Evolutionary conservation across 805 yeast genomes (phyloP), one percentile per base, ranked within the genome.

Genomic region (Brettanomyces naardenensis): DNA sequence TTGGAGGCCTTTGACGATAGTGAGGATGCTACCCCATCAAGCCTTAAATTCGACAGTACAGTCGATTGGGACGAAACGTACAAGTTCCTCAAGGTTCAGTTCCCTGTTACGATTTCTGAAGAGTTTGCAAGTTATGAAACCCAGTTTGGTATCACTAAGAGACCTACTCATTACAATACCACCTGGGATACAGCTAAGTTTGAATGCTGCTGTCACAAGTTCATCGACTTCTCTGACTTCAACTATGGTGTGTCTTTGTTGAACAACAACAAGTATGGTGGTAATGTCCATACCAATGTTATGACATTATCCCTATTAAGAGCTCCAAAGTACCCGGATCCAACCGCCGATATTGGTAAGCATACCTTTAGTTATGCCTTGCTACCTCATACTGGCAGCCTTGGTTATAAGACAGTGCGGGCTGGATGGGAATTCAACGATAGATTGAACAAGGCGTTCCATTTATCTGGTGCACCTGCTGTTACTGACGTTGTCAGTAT

Each of bases 111-210:
- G 21, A 70, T 90, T 15, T 75, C 75, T 47, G 69, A 75, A 28
- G 92, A 89, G 17, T 69, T 53, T 38, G 97, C 96, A 2, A 75
- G 78, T 40, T 92, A 86, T 58, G 98, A 90, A 59, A 88, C 97
- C 2, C 95, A 89, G 58, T 90, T 85, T 61, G 98, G 98, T 38
- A 61, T 84, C 33, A 90, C 95, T 5, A 78, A 74, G 51, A 75
- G 97, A 47, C 95, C 97, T 34, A 90, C 97, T 0, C 97, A 90
- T 60, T 90, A 69, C 64, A 92, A 90, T 57, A 90, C 98, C 1
- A 67, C 86, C 1, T 90, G 97, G 97, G 98, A 90, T 53, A 81
- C 82, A 25, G 97, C 97, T 41, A 89, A 88, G 58, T 90, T 90
- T 59, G 98, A 90, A 61, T 95, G 88, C 9, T 85, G 95, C 53